A percentile compares a stretch with the other conserved stretches of the same genome.
phyloP scores from a whole-genome alignment of 1,284 basidiomycete species.

The Boletus mariae region DNA sequence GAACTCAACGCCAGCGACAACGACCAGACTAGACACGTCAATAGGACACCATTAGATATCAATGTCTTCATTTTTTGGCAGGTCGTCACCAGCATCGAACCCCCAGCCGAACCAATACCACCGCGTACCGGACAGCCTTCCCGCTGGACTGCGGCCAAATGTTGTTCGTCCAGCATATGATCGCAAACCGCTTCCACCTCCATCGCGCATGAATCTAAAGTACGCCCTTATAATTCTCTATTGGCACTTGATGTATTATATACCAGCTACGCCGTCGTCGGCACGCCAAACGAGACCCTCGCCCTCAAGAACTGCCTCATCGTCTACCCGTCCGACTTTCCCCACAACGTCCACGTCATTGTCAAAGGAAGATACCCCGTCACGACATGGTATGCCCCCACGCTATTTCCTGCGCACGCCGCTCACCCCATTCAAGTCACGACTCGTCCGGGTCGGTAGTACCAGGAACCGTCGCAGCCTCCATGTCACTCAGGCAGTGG shows the following conservation, averaged over 20 bases:
- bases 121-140: slow-evolving; percentile 40
- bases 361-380: slow-evolving; percentile 68
- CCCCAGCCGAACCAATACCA: slow-evolving; percentile 44
- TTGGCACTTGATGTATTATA: neutral
- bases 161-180: slow-evolving; percentile 35
- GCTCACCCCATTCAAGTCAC: slow-evolving; percentile 45
- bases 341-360: slow-evolving; percentile 67
- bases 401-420: neutral
- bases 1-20: neutral
- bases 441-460: slow-evolving; percentile 70
- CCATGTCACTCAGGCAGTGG: slow-evolving; percentile 76
- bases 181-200: slow-evolving; percentile 34
- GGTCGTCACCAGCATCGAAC: slow-evolving; percentile 39
- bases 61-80: slow-evolving; percentile 49
- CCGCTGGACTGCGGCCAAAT: slow-evolving; percentile 18
- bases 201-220: slow-evolving; percentile 41
- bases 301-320: slow-evolving; percentile 83
- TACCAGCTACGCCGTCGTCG: slow-evolving; percentile 54
- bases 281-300: slow-evolving; percentile 57
- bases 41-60: neutral
- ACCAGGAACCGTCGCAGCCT: slow-evolving; percentile 64
- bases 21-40: neutral
- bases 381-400: slow-evolving; percentile 61
- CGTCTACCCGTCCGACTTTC: slow-evolving; percentile 75
- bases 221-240: slow-evolving; percentile 24